Conservation (phyloP, 441 rosid genomes). For the Syzygium syzygioides region DNA sequence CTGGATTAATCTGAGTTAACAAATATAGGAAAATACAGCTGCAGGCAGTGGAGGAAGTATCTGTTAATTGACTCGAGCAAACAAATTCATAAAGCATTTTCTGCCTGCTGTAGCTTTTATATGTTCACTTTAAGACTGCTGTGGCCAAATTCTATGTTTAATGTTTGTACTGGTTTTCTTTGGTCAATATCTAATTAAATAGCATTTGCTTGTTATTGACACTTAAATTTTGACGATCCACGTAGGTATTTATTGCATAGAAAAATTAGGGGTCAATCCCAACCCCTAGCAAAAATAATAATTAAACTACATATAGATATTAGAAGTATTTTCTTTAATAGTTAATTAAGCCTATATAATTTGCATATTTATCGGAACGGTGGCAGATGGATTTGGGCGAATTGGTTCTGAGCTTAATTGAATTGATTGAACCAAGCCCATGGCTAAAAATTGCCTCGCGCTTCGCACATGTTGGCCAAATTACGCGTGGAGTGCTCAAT, state of each 20-base stretch:
- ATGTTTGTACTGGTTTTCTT: background rate
- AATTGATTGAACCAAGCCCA: no score
- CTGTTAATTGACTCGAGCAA: background rate
- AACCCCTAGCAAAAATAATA: no score
- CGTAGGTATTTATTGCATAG: no score
- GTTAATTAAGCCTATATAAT: no score
- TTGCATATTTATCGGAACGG: no score
- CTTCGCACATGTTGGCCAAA: rapidly evolving
- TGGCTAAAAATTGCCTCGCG: rapidly evolving
- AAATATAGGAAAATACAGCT: background rate
- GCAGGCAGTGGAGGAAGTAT: background rate
- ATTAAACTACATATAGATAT: no score
- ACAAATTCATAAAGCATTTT: background rate
- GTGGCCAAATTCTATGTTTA: background rate
- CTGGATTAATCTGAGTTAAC: background rate
- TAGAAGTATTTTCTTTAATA: no score
- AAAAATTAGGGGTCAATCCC: no score
- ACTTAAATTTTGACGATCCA: no score
- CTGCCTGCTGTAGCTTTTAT: background rate
- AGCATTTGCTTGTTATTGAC: background rate
- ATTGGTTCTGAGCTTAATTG: no score
- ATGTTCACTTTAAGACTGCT: background rate
- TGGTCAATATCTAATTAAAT: background rate
- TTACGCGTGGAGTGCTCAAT: no score
- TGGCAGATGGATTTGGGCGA: rapidly evolving